Conservation (phyloP, 2,329 filamentous ascomycete species). For the Ophiostoma sp. region DNA sequence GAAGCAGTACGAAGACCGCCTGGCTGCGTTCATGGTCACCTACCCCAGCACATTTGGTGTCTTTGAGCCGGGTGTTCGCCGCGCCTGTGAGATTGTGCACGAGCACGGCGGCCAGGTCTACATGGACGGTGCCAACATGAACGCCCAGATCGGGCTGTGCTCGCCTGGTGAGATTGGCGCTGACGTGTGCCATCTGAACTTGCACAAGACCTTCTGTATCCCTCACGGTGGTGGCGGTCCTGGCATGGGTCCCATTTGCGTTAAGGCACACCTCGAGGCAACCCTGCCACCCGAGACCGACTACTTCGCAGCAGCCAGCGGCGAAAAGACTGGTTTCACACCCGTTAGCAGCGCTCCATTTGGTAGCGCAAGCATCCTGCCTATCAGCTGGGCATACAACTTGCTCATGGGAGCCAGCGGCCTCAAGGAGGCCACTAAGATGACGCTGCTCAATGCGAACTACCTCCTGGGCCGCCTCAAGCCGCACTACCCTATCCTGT, state of each 20-base stretch:
- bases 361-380: conserved; percentile 85
- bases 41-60: conserved; percentile 95
- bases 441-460: conserved; percentile 93
- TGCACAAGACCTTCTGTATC: conserved; percentile 99
- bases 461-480: conserved; percentile 87
- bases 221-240: conserved; percentile 92
- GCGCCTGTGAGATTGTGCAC: conserved; percentile 81
- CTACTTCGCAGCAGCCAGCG: conserved; percentile 24
- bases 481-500: conserved; percentile 84
- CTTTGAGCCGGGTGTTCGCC: conserved; percentile 84
- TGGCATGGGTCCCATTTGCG: conserved; percentile 88
- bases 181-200: conserved; percentile 93
- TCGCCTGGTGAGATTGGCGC: conserved; percentile 93
- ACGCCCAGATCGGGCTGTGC: conserved; percentile 92
- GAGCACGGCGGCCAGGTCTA: conserved; percentile 87
- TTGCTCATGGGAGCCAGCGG: conserved; percentile 84
- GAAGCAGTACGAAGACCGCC: conserved; percentile 75
- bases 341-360: conserved; percentile 75
- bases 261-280: conserved; percentile 71
- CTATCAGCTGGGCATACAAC: conserved; percentile 94
- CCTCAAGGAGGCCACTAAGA: conserved; percentile 82
- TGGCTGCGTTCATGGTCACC: conserved; percentile 93
- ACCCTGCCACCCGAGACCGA: conserved; percentile 57
- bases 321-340: conserved; percentile 34
- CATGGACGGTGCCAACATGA: conserved; percentile 99